Evolutionary conservation across 140 eudicot genomes (phyloP), one percentile per base, ranked within the genome.

Genomic region (Oenanthe javanica): DNA sequence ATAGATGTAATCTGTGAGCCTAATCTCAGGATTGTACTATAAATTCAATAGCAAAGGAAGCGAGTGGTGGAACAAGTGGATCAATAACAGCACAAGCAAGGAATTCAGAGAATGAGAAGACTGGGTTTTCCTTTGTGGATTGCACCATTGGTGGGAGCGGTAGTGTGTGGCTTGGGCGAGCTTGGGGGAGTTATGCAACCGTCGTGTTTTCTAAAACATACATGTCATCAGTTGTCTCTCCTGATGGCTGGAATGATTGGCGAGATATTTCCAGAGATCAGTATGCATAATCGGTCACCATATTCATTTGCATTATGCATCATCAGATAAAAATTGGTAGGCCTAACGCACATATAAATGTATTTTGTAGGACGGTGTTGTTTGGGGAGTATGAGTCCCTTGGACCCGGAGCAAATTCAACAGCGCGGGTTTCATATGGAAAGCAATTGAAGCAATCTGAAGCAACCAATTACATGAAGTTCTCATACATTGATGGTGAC

Each of bases 171-270:
- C 97, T 94, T 3, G 98, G 98, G 21, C 85, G 98, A 82, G 94
- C 98, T 13, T 94, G 98, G 98, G 95, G 97, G 42, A 79, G 84
- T 66, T 94, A 90, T 78, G 91, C 98, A 6, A 94, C 93, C 2
- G 94, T 89, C 9, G 87, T 94, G 46, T 94, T 92, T 74, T 61
- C 90, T 21, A 89, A 87, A 70, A 84, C 96, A 43, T 84, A 89
- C 70, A 90, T 94, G 97, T 87, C 92, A 15, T 81, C 86, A 21
- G 95, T 92, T 42, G 90, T 94, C 45, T 81, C 97, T 25, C 66
- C 89, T 15, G 97, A 92, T 45, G 98, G 98, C 10, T 94, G 97
- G 98, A 88, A 94, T 84, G 96, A 94, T 46, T 92, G 98, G 98
- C 83, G 82, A 57, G 96, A 94, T 66, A 51, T 89, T 43, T 81